A percentile compares a stretch with the other conserved stretches of the same genome.
Conservation (phyloP, 1,139 yeast species). For the Meyerozyma guilliermondii region DNA sequence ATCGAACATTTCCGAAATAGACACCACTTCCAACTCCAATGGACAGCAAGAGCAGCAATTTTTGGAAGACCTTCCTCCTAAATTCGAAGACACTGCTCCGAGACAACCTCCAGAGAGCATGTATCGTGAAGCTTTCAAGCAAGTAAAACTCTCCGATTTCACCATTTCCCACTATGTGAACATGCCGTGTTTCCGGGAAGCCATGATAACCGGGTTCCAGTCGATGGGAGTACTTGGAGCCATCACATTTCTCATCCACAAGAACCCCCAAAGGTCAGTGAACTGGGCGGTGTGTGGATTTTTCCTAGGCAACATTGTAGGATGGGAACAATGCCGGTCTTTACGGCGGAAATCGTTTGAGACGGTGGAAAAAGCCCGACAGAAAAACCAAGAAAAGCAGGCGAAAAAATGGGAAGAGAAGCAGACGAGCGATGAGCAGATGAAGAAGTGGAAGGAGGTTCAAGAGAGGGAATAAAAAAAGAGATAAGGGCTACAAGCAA, state of each 20-base stretch:
- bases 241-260: constrained; percentile 65
- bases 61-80: constrained; percentile 35
- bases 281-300: constrained; percentile 88
- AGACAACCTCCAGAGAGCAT: constrained; percentile 11
- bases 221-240: constrained; percentile 78
- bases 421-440: constrained; percentile 5
- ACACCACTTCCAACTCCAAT: neutral
- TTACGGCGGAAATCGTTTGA: constrained; percentile 58
- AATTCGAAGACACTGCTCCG: constrained; percentile 35
- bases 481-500: neutral
- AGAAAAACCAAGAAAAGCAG: constrained; percentile 36
- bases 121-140: constrained; percentile 26
- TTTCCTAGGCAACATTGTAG: constrained; percentile 70
- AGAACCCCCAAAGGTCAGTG: constrained; percentile 54
- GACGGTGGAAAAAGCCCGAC: constrained; percentile 59
- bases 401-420: constrained; percentile 5
- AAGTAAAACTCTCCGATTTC: constrained; percentile 47
- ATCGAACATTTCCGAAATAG: constrained; percentile 8
- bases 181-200: constrained; percentile 89
- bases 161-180: constrained; percentile 46
- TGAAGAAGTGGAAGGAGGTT: constrained; percentile 9
- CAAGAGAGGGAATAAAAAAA: constrained; percentile 1
- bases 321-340: constrained; percentile 91
- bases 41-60: constrained; percentile 3
- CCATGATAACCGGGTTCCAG: constrained; percentile 81